These are phyloP conservation scores for Crucihimalaya himalaica DNA, from an alignment of 345 rosid species.

Conservation along the genomic window DNA sequence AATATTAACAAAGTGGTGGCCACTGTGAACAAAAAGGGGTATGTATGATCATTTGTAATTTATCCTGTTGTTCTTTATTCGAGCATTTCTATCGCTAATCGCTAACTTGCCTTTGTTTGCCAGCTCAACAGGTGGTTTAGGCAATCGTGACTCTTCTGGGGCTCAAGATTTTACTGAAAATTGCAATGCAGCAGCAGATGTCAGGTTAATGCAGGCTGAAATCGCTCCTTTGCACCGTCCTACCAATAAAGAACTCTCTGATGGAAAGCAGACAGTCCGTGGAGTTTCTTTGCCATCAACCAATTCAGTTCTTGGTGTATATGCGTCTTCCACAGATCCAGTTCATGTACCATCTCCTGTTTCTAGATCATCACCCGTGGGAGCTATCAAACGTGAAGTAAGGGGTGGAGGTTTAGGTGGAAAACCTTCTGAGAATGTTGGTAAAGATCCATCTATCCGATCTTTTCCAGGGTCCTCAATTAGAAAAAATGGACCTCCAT, in stretches of 20 bases:
- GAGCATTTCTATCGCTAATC: neutral
- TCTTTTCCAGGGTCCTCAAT: conserved; percentile 52
- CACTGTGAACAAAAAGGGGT: conserved; percentile 1
- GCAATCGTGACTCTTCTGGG: neutral
- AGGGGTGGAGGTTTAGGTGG: conserved; percentile 77
- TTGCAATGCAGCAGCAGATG: neutral
- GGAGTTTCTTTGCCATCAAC: conserved; percentile 46
- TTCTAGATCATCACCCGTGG: conserved; percentile 71
- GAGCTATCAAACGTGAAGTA: conserved; percentile 93
- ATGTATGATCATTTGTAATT: conserved; percentile 1
- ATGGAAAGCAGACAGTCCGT: conserved; percentile 19
- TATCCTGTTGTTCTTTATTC: neutral
- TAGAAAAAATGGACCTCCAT: conserved; percentile 56
- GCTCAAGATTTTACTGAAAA: neutral
- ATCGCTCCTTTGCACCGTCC: conserved; percentile 9
- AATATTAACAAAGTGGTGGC: neutral
- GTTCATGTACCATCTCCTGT: conserved; percentile 96
- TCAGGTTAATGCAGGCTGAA: conserved; percentile 9
- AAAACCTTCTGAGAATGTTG: conserved; percentile 54
- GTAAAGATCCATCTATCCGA: conserved; percentile 46
- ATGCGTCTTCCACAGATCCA: conserved; percentile 88
- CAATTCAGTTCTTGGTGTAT: conserved; percentile 76
- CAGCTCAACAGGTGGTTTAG: conserved; percentile 14
- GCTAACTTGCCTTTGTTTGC: neutral
- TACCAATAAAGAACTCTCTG: conserved; percentile 10